phyloP scores from a whole-genome alignment of 169 alveolate genomes.

The Fabrea salina region DNA sequence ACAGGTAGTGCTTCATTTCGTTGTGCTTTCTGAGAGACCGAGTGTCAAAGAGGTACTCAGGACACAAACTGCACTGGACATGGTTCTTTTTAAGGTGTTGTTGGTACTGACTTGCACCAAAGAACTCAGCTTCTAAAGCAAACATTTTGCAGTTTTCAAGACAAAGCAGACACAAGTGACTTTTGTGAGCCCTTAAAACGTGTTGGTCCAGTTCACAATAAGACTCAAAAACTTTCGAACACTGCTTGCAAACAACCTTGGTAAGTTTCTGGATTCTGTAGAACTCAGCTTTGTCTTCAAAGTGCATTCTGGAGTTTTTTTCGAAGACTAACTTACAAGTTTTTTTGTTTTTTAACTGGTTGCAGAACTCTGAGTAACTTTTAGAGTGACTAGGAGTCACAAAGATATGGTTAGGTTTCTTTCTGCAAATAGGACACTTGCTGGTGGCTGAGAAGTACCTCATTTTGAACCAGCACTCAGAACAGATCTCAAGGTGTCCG shows the following conservation, averaged over 20 bases:
- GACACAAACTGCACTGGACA: constrained; percentile 5
- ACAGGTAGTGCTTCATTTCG: background rate
- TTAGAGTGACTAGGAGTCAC: background rate
- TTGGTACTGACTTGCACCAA: background rate
- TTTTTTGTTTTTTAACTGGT: background rate
- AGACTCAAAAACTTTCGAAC: background rate
- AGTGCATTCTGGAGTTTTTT: background rate
- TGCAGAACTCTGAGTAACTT: background rate
- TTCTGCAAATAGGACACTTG: constrained; percentile 18
- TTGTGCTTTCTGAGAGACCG: background rate
- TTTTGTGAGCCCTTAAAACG: background rate
- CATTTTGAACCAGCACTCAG: constrained; percentile 9
- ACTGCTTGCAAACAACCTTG: background rate
- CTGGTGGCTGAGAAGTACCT: background rate
- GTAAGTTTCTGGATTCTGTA: background rate
- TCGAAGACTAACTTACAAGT: too few relatives aligned
- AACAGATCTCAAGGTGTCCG: background rate
- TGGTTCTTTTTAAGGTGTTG: background rate
- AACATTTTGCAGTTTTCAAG: background rate
- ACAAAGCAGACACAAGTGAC: background rate
- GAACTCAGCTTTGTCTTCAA: background rate
- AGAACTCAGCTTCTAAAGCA: background rate
- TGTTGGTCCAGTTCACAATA: background rate
- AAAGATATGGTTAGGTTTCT: background rate
- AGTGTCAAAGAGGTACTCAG: background rate